phyloP scores from a whole-genome alignment of 202 grass and related monocot genomes.

The Zoysia matrella region DNA sequence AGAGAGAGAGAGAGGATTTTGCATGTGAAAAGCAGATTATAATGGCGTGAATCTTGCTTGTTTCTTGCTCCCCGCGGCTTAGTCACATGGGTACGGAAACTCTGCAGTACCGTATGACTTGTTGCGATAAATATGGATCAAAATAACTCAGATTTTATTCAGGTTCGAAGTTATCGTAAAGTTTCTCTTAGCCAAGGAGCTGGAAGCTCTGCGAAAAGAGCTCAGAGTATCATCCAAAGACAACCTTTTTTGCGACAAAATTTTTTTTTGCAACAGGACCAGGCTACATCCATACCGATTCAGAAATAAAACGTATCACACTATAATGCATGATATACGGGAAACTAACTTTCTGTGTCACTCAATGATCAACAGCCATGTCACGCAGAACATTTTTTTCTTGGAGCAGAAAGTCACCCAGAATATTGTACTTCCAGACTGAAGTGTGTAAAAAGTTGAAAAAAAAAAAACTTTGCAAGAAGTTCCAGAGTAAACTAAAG shows the following conservation, averaged over 20 bases:
- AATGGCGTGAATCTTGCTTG: constrained; percentile 8
- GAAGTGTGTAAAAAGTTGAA: not conserved
- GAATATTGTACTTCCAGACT: not conserved
- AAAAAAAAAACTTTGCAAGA: not conserved
- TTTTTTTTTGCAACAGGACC: too few relatives aligned
- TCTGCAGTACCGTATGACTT: not conserved
- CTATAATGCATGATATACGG: not conserved
- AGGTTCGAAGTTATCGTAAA: not conserved
- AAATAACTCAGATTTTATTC: not conserved
- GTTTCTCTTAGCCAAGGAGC: not conserved
- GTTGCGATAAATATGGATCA: not conserved
- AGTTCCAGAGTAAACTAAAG: not conserved
- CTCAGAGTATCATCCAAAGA: too few relatives aligned
- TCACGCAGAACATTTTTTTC: not conserved
- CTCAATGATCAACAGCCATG: not conserved
- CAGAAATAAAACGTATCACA: too few relatives aligned
- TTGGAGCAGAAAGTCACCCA: not conserved
- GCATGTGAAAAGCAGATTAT: constrained; percentile 6
- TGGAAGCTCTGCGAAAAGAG: too few relatives aligned
- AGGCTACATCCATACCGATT: too few relatives aligned
- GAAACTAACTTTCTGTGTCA: not conserved
- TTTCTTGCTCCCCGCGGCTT: not conserved
- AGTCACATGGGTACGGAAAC: not conserved
- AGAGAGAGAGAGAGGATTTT: not conserved
- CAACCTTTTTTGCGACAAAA: too few relatives aligned